Evolutionary conservation across 805 yeast genomes (phyloP), one percentile per base, ranked within the genome.

Genomic region (Barnettozyma sp.): DNA sequence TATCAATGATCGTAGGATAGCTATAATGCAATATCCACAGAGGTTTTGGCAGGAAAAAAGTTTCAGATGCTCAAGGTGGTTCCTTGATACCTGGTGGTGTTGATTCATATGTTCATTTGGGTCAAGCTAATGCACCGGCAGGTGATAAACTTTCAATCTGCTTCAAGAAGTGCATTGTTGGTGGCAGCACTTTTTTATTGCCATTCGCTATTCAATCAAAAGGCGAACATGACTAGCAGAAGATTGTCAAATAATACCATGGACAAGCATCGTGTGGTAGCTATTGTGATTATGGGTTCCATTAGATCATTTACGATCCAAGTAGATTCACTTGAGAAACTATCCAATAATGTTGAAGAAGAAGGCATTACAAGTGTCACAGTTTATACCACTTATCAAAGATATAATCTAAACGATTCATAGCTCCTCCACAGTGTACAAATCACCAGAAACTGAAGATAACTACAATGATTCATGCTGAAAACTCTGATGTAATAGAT

Each of bases 391-490:
- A 65, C 74, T 4, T 70, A 69, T 44, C 68, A 66, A 19, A 56
- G 60, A 16, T 56, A 62, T 39, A 65, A 62, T 39, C 50, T 69
- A 18, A 50, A 52, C 21, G 75, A 69, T 40, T 52, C 57, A 15
- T 64, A 67, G 36, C 42, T 69, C 18, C 41, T 69, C 47, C 58
- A 58, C 13, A 58, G 65, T 5, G 41, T 70, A 42, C 45, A 58
- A 13, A 61, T 58, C 15, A 63, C 65, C 7, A 56, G 73, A 27
- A 57, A 59, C 33, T 63, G 23, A 63, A 65, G 9, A 59, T 69
- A 45, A 69, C 74, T 6, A 63, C 68, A 1, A 66, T 69, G 71
- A 61, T 68, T 18, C 75, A 69, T 43, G 73, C 75, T n/a, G 75
- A 69, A 44, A 68, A 68, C 47, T 59, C 67, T 32, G 74, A 69